phyloP scores from a whole-genome alignment of 2,329 filamentous ascomycete genomes.

The Rhynchosporium agropyri region DNA sequence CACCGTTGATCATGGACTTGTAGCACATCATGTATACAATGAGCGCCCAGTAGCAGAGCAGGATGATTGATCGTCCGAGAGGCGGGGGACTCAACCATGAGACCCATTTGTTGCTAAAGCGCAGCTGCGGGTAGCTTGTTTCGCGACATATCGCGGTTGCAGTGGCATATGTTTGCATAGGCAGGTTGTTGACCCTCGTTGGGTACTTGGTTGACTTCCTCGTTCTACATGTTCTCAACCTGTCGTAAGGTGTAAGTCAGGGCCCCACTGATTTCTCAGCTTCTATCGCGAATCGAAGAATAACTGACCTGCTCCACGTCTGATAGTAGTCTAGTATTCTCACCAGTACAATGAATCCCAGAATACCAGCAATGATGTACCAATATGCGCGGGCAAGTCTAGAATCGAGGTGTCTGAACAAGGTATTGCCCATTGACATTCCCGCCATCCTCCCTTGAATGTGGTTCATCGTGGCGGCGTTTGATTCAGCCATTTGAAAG shows the following conservation, averaged over 20 bases:
- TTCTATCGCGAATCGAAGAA: neutral
- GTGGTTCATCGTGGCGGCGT: neutral
- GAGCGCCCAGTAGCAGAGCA: conserved; percentile 61
- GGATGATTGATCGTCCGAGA: conserved; percentile 56
- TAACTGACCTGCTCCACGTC: conserved; percentile 33
- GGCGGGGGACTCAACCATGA: conserved; percentile 62
- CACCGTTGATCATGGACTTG: conserved; percentile 53
- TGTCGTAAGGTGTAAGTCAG: conserved; percentile 35
- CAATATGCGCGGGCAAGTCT: conserved; percentile 58
- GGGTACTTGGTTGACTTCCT: conserved; percentile 50
- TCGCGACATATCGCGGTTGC: conserved; percentile 60
- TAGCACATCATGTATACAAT: conserved; percentile 60
- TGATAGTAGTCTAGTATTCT: conserved; percentile 32
- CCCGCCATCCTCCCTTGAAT: conserved; percentile 29
- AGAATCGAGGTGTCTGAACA: conserved; percentile 52
- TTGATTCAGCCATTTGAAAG: neutral
- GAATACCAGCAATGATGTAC: conserved; percentile 58
- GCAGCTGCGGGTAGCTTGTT: conserved; percentile 57
- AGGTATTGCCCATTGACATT: conserved; percentile 40
- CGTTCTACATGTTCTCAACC: conserved; percentile 49
- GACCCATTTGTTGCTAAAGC: conserved; percentile 49
- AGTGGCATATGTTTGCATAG: conserved; percentile 59
- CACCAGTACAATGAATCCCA: conserved; percentile 30
- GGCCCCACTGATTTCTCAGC: neutral
- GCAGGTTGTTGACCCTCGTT: conserved; percentile 52